Evolutionary conservation across 495 filamentous ascomycete genomes (phyloP).

Genomic region (Neurospora sp.): DNA sequence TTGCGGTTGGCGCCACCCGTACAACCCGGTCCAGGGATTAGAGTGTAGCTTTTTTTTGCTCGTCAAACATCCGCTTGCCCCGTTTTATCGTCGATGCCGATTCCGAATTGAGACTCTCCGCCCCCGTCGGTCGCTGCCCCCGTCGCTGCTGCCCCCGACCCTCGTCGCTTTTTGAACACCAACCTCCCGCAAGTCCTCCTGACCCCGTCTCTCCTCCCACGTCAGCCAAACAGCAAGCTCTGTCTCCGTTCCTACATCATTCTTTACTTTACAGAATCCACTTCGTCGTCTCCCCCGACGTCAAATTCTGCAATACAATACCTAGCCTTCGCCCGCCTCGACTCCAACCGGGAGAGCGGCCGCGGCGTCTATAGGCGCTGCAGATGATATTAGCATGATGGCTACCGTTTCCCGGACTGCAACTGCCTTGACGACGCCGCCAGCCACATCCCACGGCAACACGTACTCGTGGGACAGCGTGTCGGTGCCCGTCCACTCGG

Average conservation of each 20-base stretch:
- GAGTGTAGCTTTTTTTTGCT: neutral
- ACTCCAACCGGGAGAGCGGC: conserved; percentile 2
- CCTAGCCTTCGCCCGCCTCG: neutral
- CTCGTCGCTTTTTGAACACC: neutral
- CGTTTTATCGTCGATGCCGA: neutral
- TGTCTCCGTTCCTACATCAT: neutral
- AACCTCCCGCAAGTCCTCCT: neutral
- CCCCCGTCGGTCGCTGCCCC: neutral
- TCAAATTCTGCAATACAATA: neutral
- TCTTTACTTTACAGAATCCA: neutral
- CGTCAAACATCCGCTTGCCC: neutral
- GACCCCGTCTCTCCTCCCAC: neutral
- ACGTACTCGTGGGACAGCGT: conserved; percentile 40
- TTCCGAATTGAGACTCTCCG: neutral
- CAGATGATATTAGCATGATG: conserved; percentile 27
- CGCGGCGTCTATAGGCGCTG: conserved; percentile 1
- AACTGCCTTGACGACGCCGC: conserved; percentile 36
- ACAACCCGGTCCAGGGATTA: neutral
- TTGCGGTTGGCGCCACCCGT: neutral
- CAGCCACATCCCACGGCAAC: conserved; percentile 40
- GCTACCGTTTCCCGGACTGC: conserved; percentile 42
- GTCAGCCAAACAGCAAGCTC: neutral
- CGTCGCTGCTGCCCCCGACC: neutral
- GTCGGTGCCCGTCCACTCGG: conserved; percentile 24
- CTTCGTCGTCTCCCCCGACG: neutral